Conservation (phyloP, 352 stramenopile genomes). For the Phytophthora parvispora region DNA sequence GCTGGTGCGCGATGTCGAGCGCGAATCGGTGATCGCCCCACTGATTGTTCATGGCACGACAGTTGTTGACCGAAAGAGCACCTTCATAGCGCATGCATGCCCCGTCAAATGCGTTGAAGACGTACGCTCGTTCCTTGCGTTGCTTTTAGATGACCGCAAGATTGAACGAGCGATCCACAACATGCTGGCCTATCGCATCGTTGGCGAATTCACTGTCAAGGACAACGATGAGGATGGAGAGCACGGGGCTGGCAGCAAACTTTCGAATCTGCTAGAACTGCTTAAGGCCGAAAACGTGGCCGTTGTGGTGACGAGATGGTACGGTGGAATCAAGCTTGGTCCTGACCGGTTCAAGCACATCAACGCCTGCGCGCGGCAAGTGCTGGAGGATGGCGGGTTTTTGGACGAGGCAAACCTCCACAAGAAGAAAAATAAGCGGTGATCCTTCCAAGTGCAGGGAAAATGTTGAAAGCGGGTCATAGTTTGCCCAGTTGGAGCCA, state of each 20-base stretch:
- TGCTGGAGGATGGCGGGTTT: slow-evolving; percentile 81
- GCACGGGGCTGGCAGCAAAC: slow-evolving; percentile 81
- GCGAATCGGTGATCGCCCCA: slow-evolving; percentile 59
- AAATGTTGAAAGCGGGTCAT: neutral
- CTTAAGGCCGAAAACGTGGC: slow-evolving; percentile 84
- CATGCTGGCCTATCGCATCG: slow-evolving; percentile 90
- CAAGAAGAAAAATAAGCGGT: slow-evolving; percentile 72
- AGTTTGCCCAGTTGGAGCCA: neutral
- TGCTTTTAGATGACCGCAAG: slow-evolving; percentile 87
- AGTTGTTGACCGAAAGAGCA: slow-evolving; percentile 87
- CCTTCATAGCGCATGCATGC: slow-evolving; percentile 82
- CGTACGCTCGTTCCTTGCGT: slow-evolving; percentile 81
- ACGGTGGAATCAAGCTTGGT: slow-evolving; percentile 83
- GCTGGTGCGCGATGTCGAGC: slow-evolving; percentile 60
- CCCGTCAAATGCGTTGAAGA: slow-evolving; percentile 74
- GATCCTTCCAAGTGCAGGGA: neutral
- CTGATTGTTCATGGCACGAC: slow-evolving; percentile 77
- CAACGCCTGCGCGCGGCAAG: slow-evolving; percentile 72
- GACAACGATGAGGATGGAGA: slow-evolving; percentile 92
- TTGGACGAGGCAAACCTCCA: slow-evolving; percentile 35
- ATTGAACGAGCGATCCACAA: slow-evolving; percentile 89
- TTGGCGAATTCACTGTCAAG: slow-evolving; percentile 75
- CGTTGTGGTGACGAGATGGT: slow-evolving; percentile 89
- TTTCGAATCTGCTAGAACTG: slow-evolving; percentile 86
- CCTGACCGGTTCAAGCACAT: slow-evolving; percentile 93